A percentile compares a stretch with the other conserved stretches of the same genome.
phyloP scores from a whole-genome alignment of 164 flowering plant genomes.

The Vitis amurensis region DNA sequence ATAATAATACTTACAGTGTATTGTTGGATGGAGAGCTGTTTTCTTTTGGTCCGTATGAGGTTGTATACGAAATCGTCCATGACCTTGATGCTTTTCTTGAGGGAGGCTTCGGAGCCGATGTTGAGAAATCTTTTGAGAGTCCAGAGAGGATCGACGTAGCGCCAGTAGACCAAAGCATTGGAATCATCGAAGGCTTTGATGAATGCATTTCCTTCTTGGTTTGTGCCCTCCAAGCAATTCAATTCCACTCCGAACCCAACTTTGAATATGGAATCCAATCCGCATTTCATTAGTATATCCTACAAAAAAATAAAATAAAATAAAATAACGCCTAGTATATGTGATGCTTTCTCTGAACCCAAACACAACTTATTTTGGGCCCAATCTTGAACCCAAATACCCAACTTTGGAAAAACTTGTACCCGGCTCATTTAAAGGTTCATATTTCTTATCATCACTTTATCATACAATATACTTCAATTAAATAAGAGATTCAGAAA shows the following conservation, averaged over 20 bases:
- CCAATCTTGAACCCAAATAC: no score
- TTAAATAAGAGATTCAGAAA: no score
- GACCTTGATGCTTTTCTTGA: slow-evolving; percentile 45
- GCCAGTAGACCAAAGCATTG: slow-evolving; percentile 43
- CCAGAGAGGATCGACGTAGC: slow-evolving; percentile 65
- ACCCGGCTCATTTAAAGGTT: no score
- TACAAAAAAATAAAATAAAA: slow-evolving; percentile 14
- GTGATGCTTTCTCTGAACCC: no score
- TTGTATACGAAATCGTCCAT: slow-evolving; percentile 48
- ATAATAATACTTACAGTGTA: slow-evolving; percentile 28
- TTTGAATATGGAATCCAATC: slow-evolving; percentile 69
- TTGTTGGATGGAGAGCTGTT: slow-evolving; percentile 24
- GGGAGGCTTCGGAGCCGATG: slow-evolving; percentile 56
- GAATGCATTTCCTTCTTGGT: slow-evolving; percentile 35
- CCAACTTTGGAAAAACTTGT: no score
- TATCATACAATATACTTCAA: no score
- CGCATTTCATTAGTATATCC: slow-evolving; percentile 59
- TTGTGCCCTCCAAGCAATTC: slow-evolving; percentile 50
- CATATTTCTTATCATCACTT: no score
- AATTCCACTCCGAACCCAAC: slow-evolving; percentile 77
- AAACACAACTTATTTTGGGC: no score
- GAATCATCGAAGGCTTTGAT: slow-evolving; percentile 65
- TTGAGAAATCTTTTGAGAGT: slow-evolving; percentile 54
- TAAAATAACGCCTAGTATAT: not conserved
- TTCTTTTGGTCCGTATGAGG: slow-evolving; percentile 43